phyloP scores from a whole-genome alignment of 257 asterid species.

The Solanum infundibuliforme region DNA sequence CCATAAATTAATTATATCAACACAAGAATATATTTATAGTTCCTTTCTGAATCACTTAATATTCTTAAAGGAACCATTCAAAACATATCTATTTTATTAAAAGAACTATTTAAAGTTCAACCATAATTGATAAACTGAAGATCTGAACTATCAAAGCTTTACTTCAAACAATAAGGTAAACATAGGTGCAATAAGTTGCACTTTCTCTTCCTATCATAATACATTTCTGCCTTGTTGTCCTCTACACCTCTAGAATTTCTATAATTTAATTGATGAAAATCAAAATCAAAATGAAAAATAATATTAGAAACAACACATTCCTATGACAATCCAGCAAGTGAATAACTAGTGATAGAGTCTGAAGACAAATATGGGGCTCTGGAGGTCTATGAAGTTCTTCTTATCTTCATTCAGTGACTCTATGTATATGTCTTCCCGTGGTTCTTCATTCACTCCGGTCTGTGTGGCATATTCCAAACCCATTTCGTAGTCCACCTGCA shows the following conservation, averaged over 20 bases:
- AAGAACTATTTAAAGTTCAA: not conserved
- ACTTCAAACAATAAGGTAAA: not conserved
- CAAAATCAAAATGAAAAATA: not conserved
- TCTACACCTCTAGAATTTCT: not conserved
- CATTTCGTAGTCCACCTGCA: conserved; percentile 94
- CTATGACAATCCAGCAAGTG: not conserved
- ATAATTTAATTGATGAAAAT: not conserved
- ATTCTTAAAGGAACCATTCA: not conserved
- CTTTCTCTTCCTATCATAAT: not conserved
- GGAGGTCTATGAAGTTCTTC: conserved; percentile 35
- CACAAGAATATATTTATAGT: not conserved
- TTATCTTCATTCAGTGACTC: conserved; percentile 38
- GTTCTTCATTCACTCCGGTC: conserved; percentile 75
- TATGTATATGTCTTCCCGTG: conserved; percentile 56
- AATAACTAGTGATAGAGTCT: conserved; percentile 43
- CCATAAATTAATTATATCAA: not conserved
- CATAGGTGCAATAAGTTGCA: not conserved
- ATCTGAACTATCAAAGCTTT: not conserved
- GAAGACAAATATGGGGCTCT: conserved; percentile 53
- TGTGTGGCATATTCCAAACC: conserved; percentile 88
- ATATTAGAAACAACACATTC: not conserved
- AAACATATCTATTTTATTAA: not conserved
- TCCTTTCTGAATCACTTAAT: not conserved
- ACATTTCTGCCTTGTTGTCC: not conserved
- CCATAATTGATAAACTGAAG: not conserved